Evolutionary conservation across 371 early-diverging fungal genomes (phyloP).

Genomic region (Mortierella sp.): DNA sequence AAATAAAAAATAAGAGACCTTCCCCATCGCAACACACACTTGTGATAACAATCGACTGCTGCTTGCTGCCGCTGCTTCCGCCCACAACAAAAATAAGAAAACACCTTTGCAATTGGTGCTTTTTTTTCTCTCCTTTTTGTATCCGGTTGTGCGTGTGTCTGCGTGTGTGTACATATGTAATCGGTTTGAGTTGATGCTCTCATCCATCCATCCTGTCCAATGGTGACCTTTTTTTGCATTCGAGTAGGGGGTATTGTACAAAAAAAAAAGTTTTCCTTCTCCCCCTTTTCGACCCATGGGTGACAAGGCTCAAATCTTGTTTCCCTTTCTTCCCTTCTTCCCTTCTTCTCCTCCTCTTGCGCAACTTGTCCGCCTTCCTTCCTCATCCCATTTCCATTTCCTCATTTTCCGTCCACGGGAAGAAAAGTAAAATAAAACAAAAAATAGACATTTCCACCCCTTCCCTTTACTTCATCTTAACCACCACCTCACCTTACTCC

Average conservation of each 20-base stretch:
- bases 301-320: not conserved
- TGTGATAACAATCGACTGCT: not conserved
- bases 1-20: too few species aligned
- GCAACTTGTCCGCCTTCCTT: not conserved
- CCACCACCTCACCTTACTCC: not conserved
- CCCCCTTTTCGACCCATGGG: not conserved
- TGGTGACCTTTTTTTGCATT: not conserved
- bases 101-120: not conserved
- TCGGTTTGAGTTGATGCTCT: not conserved
- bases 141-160: not conserved
- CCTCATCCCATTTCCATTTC: not conserved
- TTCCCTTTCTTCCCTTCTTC: not conserved
- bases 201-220: not conserved
- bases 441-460: not conserved
- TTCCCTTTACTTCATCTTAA: not conserved
- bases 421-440: not conserved
- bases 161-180: not conserved
- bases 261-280: not conserved
- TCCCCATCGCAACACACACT: not conserved
- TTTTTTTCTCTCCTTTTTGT: not conserved
- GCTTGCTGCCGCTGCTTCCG: not conserved
- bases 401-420: slow-evolving; percentile 8
- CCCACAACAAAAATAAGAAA: too few species aligned
- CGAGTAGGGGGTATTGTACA: not conserved
- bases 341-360: not conserved